A percentile compares a stretch with the other conserved stretches of the same genome.
phyloP scores from a whole-genome alignment of 768 basidiomycete species.

The Suillus occidentalis region DNA sequence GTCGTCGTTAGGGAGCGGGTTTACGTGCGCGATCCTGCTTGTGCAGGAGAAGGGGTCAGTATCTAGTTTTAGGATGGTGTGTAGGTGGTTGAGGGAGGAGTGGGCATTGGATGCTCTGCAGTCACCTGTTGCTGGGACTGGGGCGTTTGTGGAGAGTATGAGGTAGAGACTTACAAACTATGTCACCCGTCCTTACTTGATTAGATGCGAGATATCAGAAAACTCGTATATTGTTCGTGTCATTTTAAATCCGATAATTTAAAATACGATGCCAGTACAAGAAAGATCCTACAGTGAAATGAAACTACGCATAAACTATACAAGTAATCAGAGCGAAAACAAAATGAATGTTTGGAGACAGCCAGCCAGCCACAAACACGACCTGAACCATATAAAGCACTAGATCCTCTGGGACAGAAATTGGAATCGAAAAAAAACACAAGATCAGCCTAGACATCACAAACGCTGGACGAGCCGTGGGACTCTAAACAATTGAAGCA shows the following conservation, averaged over 20 bases:
- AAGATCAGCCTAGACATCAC: not conserved
- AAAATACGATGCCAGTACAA: not conserved
- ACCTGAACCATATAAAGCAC: not conserved
- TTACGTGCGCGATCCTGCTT: constrained; percentile 68
- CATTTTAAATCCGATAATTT: constrained; percentile 1
- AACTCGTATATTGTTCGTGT: not conserved
- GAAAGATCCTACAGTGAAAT: not conserved
- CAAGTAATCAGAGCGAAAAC: not conserved
- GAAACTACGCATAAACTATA: not conserved
- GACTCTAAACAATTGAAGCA: not conserved
- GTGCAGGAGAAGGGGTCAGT: constrained; percentile 90
- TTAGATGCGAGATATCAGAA: not conserved
- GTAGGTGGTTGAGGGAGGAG: constrained; percentile 67
- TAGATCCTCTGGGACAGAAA: not conserved
- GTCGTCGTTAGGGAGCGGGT: constrained; percentile 31
- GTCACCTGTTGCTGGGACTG: constrained; percentile 31
- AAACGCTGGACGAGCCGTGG: not conserved
- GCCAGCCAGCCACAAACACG: not conserved
- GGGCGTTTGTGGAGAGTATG: constrained; percentile 42
- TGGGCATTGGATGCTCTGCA: constrained; percentile 51
- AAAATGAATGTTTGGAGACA: not conserved
- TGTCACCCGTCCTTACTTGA: not conserved
- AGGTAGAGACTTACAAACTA: not conserved
- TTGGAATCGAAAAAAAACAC: too few relatives aligned
- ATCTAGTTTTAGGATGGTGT: constrained; percentile 79